Evolutionary conservation across 2,329 filamentous ascomycete genomes (phyloP), one percentile per base, ranked within the genome.

Genomic region (Alternaria arborescens): DNA sequence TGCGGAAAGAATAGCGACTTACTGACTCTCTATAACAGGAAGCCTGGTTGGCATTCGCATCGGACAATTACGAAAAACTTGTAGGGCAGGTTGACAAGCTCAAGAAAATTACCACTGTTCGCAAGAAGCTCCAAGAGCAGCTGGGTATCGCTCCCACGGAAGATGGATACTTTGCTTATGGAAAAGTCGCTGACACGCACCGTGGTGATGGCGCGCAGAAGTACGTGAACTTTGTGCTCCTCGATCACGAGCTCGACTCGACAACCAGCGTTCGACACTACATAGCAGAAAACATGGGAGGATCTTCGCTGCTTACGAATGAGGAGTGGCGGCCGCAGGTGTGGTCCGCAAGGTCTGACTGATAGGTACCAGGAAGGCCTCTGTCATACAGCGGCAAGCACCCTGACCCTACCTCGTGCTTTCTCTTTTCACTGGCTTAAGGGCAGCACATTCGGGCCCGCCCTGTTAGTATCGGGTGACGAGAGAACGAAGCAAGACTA

Each of bases 301-400:
- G 42, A 4, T 44, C 57, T 18, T 59, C 41, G 24, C 48, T 55
- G 7, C 44, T 59, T 18, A 18, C 36, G 10, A 6, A 30, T 11
- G 30, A 50, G 30, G 32, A 36, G 8, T 50, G 20, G 16, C 16
- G 26, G 12, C 22, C 38, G 22, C n/a, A 8, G 36, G 4, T 20
- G 36, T 36, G 8, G n/a, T 5, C 41, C 14, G 10, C 16, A 20
- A 4, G 20, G 8, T 3, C 12, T 11, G 20, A 12, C 7, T 3
- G 11, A 24, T 20, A 24, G 40, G 11, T 6, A 1, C 18, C 5
- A 18, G 18, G 36, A 20, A 16, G n/a, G 18, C 10, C 14, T 7
- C 38, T 22, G 18, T 41, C 18, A 10, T 22, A 2, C 18, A 41
- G 18, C 18, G 18, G 20, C 38, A 20, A 41, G 38, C 38, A 16